Base-by-base conservation (phyloP, 176 grass and related monocot genomes). In the Tuctoria greenei region DNA sequence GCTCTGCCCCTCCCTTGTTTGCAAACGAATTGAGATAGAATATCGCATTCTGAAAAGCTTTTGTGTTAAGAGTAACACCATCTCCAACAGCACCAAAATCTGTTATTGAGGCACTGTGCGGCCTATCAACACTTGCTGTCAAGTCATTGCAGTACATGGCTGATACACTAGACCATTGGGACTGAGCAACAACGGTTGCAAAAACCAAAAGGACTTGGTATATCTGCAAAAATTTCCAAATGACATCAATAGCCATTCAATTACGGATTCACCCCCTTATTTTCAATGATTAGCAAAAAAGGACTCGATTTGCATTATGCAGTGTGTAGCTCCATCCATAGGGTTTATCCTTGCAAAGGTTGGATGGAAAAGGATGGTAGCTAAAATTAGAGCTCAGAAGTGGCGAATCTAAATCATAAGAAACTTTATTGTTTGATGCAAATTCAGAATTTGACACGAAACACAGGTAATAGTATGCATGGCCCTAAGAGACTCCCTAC, bases 171-270 rank as follows among this genome's bases (percentile, higher is more conserved):
- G n/a, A n/a, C n/a, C n/a, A n/a, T n/a, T n/a, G n/a, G n/a, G n/a
- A n/a, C n/a, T n/a, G n/a, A n/a, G n/a, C n/a, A n/a, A n/a, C n/a
- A n/a, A n/a, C n/a, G n/a, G n/a, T n/a, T n/a, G n/a, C n/a, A n/a
- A n/a, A n/a, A n/a, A n/a, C n/a, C n/a, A n/a, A n/a, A n/a, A n/a
- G n/a, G n/a, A n/a, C n/a, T n/a, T n/a, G n/a, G n/a, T n/a, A n/a
- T n/a, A n/a, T n/a, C n/a, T n/a, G n/a, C n/a, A n/a, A n/a, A 92
- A 74, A 83, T 67, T 55, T 79, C 46, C 11, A 43, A 64, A 35
- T 23, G 24, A 4, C 4, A 6, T 69, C 15, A 67, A 75, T 37
- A 59, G 42, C 36, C 45, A 11, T 6, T 37, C 17, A 35, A 58
- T 66, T 44, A 9, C 13, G 4, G 17, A 51, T 20, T 7, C 17